phyloP scores from a whole-genome alignment of 169 alveolate genomes.

The Eimeria nieschulzi region DNA sequence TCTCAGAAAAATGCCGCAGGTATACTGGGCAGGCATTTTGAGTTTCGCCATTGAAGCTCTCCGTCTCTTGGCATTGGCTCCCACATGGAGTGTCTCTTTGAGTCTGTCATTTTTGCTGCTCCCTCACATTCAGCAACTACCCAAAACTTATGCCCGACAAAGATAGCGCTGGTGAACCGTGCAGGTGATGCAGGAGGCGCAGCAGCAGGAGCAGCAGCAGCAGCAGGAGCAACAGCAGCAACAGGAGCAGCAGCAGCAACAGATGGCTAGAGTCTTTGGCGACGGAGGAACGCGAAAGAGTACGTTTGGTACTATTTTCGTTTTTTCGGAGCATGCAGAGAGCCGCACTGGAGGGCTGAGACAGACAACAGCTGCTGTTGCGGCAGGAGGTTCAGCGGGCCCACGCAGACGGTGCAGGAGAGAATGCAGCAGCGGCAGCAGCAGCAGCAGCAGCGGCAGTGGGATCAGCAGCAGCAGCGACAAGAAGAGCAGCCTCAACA shows the following conservation, averaged over 20 bases:
- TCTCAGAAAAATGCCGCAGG: not conserved
- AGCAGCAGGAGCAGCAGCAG: not conserved
- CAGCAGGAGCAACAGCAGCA: not conserved
- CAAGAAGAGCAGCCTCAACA: not conserved
- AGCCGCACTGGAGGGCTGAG: not conserved
- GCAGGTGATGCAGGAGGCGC: not conserved
- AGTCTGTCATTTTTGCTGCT: not conserved
- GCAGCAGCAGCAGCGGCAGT: too few species aligned
- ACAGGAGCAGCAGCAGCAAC: not conserved
- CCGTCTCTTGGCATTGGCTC: not conserved
- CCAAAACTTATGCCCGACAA: not conserved
- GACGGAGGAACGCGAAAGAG: not conserved
- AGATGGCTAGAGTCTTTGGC: not conserved
- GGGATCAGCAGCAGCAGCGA: not conserved
- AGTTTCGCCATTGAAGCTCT: not conserved
- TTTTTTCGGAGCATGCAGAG: not conserved
- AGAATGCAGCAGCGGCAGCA: slow-evolving; percentile 6
- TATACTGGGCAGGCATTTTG: not conserved
- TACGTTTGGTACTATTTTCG: not conserved
- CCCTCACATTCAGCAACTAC: too few species aligned
- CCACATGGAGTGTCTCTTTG: not conserved
- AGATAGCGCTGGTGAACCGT: not conserved
- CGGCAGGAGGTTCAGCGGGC: slow-evolving; percentile 13
- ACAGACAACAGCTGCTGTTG: not conserved
- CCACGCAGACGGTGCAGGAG: not conserved